phyloP scores from a whole-genome alignment of 441 rosid species.

The Metrosideros polymorpha region DNA sequence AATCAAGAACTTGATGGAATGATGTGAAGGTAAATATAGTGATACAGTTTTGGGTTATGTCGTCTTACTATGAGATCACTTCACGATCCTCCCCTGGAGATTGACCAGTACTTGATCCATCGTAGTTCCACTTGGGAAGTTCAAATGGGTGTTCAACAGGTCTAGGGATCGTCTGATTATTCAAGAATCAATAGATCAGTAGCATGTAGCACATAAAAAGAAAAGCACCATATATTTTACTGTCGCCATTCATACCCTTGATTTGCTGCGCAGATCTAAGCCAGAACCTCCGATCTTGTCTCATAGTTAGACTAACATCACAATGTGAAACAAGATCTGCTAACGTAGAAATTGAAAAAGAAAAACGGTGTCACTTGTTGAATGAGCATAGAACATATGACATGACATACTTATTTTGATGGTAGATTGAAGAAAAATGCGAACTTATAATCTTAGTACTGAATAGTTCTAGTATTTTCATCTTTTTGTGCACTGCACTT shows the following conservation, averaged over 20 bases:
- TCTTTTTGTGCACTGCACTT: background rate
- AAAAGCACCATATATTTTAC: background rate
- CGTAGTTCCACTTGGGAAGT: constrained; percentile 91
- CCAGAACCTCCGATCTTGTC: constrained; percentile 88
- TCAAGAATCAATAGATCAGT: background rate
- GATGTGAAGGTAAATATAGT: background rate
- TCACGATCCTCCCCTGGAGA: constrained; percentile 91
- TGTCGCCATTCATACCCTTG: constrained; percentile 42
- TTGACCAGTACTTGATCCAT: constrained; percentile 86
- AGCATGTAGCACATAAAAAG: background rate
- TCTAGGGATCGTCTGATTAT: constrained; percentile 51
- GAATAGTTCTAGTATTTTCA: background rate
- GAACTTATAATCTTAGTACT: background rate
- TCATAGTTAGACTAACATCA: constrained; percentile 1
- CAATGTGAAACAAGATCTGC: background rate
- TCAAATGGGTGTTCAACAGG: constrained; percentile 71
- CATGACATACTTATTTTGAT: background rate
- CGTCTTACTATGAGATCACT: constrained; percentile 77
- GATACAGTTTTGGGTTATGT: background rate
- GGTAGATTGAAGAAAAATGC: background rate
- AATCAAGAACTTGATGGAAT: constrained; percentile 2
- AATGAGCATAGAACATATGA: background rate
- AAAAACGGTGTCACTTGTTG: background rate
- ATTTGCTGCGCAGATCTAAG: constrained; percentile 76
- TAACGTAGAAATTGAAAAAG: background rate